These are phyloP conservation scores for Colletotrichum phormii DNA, from an alignment of 2,329 filamentous ascomycete genomes.

Conservation along the genomic window DNA sequence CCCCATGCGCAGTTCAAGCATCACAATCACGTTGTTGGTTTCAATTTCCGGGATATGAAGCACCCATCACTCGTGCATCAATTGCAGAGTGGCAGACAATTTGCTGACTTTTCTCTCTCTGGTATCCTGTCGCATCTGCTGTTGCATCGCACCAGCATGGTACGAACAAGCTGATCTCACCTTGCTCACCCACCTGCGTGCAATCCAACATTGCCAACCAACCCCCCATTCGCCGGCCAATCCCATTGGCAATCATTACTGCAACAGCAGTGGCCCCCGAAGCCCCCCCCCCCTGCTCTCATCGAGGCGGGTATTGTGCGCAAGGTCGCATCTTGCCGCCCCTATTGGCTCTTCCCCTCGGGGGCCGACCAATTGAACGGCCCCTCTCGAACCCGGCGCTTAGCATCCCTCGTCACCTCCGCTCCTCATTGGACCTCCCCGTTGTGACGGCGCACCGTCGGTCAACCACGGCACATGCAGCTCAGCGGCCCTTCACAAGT, in stretches of 20 bases:
- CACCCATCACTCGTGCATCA: neutral
- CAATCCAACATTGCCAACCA: constrained; percentile 1
- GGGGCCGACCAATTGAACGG: constrained; percentile 30
- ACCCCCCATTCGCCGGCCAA: neutral
- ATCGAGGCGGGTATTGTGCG: constrained; percentile 35
- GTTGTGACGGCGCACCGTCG: constrained; percentile 31
- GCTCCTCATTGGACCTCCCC: constrained; percentile 31
- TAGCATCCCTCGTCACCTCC: constrained; percentile 27
- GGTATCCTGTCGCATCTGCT: constrained; percentile 1
- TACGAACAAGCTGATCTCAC: constrained; percentile 26
- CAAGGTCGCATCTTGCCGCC: constrained; percentile 20
- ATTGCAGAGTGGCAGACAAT: neutral
- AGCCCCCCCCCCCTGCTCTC: constrained; percentile 11
- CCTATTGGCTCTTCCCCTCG: constrained; percentile 22
- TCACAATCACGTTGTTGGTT: constrained; percentile 7
- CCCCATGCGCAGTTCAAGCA: neutral
- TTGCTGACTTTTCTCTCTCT: neutral
- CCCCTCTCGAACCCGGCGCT: constrained; percentile 35
- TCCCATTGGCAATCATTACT: neutral
- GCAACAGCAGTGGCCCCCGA: neutral
- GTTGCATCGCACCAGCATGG: constrained; percentile 33
- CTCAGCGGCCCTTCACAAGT: constrained; percentile 1
- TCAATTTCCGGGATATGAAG: neutral
- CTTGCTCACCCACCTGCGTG: neutral
- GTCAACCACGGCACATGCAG: constrained; percentile 35